phyloP scores from a whole-genome alignment of 2,329 filamentous ascomycete species.

The Penicillium sp. region DNA sequence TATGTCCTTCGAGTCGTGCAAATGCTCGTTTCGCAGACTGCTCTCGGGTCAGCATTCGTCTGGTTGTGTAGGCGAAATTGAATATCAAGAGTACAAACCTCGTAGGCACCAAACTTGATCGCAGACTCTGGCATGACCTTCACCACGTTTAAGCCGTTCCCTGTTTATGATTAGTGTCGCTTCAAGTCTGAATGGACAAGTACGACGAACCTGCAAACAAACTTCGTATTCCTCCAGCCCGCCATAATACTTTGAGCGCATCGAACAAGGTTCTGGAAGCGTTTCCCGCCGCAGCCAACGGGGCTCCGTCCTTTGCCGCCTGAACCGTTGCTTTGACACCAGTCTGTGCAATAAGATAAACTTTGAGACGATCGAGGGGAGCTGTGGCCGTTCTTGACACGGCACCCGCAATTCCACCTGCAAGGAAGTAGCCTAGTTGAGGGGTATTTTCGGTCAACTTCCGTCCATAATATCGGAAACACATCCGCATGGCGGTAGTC shows the following conservation, averaged over 20 bases:
- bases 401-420: slow-evolving; percentile 90
- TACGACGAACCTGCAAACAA: slow-evolving; percentile 80
- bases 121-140: slow-evolving; percentile 99
- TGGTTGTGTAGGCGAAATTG: not conserved
- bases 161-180: slow-evolving; percentile 47
- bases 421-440: slow-evolving; percentile 80
- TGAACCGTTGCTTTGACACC: slow-evolving; percentile 58
- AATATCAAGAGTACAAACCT: slow-evolving; percentile 50
- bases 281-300: slow-evolving; percentile 62
- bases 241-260: slow-evolving; percentile 77
- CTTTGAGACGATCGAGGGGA: slow-evolving; percentile 93
- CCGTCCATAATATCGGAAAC: slow-evolving; percentile 43
- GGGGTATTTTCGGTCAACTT: slow-evolving; percentile 48
- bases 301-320: slow-evolving; percentile 68
- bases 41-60: slow-evolving; percentile 15
- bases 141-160: slow-evolving; percentile 91
- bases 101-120: slow-evolving; percentile 97
- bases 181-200: not conserved
- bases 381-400: slow-evolving; percentile 94
- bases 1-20: slow-evolving; percentile 81
- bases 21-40: slow-evolving; percentile 82
- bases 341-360: slow-evolving; percentile 93
- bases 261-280: slow-evolving; percentile 67
- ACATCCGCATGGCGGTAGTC: slow-evolving; percentile 45
- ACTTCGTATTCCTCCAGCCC: slow-evolving; percentile 78